Percentiles rank a stretch among this genome's conserved stretches.
Conservation (phyloP, 495 filamentous ascomycete genomes). For the Lentithecium fluviatile region DNA sequence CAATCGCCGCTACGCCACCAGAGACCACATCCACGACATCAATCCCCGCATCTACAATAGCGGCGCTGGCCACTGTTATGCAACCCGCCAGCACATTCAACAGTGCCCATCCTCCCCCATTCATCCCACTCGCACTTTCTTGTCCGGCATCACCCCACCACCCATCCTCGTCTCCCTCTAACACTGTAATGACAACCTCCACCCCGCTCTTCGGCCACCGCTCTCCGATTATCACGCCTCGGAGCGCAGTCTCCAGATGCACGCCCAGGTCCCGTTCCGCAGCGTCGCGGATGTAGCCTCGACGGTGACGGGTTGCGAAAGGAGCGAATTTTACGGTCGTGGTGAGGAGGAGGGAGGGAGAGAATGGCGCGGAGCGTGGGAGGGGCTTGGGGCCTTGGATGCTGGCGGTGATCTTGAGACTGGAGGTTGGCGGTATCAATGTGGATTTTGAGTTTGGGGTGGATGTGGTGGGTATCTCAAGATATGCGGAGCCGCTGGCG, state of each 20-base stretch:
- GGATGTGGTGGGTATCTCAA: constrained; percentile 70
- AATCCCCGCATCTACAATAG: constrained; percentile 90
- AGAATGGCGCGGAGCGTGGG: constrained; percentile 83
- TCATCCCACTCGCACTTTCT: constrained; percentile 28
- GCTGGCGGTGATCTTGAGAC: constrained; percentile 84
- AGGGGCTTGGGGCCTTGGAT: constrained; percentile 92
- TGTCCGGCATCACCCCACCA: constrained; percentile 54
- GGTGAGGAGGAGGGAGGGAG: constrained; percentile 82
- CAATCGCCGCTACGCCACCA: constrained; percentile 84
- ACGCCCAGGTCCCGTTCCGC: constrained; percentile 86
- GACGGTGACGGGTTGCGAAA: constrained; percentile 77
- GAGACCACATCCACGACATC: constrained; percentile 90
- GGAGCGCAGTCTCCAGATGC: constrained; percentile 85
- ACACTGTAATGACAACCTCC: constrained; percentile 84
- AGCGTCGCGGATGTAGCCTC: constrained; percentile 82
- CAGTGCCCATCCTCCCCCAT: constrained; percentile 61
- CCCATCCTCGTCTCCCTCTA: constrained; percentile 83
- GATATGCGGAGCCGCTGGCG: constrained; percentile 89
- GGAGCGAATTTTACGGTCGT: constrained; percentile 95
- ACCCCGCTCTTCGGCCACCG: constrained; percentile 96
- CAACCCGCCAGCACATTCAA: constrained; percentile 91
- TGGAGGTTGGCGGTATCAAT: constrained; percentile 50
- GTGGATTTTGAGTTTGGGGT: constrained; percentile 42
- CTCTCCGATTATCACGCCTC: constrained; percentile 85
- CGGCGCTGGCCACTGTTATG: constrained; percentile 92